phyloP scores from a whole-genome alignment of 352 stramenopile species.

The Phytophthora tentaculata region DNA sequence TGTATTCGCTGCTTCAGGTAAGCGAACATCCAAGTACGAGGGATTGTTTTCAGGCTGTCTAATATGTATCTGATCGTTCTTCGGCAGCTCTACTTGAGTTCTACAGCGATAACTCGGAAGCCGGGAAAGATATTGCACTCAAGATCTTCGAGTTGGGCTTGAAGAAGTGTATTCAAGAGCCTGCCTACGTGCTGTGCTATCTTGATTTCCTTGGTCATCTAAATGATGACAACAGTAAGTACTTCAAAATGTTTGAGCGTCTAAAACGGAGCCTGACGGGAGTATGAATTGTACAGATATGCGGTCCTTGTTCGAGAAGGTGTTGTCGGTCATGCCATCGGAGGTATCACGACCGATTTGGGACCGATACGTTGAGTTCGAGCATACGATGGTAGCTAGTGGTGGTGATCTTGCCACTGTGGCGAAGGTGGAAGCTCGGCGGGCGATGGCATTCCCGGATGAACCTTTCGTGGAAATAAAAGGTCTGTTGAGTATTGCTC shows the following conservation, averaged over 20 bases:
- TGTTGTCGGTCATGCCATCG: conserved; percentile 84
- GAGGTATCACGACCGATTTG: conserved; percentile 85
- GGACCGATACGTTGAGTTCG: conserved; percentile 88
- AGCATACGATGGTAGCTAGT: conserved; percentile 87
- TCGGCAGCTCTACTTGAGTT: conserved; percentile 80
- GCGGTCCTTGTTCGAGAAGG: conserved; percentile 89
- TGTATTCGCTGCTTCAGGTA: conserved; percentile 85
- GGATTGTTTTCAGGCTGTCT: conserved; percentile 9
- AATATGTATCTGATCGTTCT: conserved; percentile 12
- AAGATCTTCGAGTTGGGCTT: conserved; percentile 91
- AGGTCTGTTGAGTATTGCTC: conserved; percentile 74
- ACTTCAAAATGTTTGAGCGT: neutral
- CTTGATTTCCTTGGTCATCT: conserved; percentile 86
- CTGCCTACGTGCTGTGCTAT: conserved; percentile 85
- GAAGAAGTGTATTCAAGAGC: conserved; percentile 90
- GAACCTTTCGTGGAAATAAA: conserved; percentile 83
- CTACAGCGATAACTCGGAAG: conserved; percentile 84
- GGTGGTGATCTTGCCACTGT: conserved; percentile 85
- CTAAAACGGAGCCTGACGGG: conserved; percentile 4
- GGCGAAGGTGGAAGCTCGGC: conserved; percentile 81
- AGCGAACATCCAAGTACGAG: neutral
- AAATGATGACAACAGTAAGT: conserved; percentile 91
- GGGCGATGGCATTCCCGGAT: conserved; percentile 80
- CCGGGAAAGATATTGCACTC: conserved; percentile 84
- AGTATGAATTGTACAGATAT: conserved; percentile 60